Evolutionary conservation across 805 yeast genomes (phyloP).

Genomic region (Pichia nakasei): DNA sequence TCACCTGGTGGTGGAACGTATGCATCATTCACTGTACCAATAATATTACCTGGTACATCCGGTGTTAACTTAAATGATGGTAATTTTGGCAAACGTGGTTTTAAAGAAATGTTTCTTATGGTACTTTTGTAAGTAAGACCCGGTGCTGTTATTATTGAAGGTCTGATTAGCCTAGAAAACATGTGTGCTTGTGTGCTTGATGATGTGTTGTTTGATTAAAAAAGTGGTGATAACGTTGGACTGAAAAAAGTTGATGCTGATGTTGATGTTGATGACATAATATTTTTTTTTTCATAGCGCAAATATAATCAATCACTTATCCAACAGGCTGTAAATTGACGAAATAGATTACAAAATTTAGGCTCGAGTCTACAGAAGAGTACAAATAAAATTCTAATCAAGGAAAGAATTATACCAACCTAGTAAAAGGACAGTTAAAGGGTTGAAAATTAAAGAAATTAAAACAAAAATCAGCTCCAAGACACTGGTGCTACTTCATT

Average conservation of each 20-base stretch:
- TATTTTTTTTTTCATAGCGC: neutral
- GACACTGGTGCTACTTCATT: slow-evolving; percentile 22
- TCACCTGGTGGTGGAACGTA: slow-evolving; percentile 54
- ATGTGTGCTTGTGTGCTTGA: neutral
- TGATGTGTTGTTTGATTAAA: too few relatives aligned
- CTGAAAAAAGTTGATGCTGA: too few relatives aligned
- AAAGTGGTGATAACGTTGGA: too few relatives aligned
- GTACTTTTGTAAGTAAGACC: neutral
- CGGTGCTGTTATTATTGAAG: slow-evolving; percentile 1
- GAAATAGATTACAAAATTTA: too few relatives aligned
- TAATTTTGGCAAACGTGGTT: slow-evolving; percentile 16
- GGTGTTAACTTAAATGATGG: slow-evolving; percentile 44
- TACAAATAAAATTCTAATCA: too few relatives aligned
- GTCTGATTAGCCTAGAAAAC: slow-evolving; percentile 5
- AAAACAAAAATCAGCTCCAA: slow-evolving; percentile 18
- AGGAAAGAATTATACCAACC: too few relatives aligned
- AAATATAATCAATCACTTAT: too few relatives aligned
- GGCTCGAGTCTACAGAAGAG: too few relatives aligned
- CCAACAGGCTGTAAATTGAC: too few relatives aligned
- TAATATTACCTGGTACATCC: slow-evolving; percentile 84
- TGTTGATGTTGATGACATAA: neutral
- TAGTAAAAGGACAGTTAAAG: neutral
- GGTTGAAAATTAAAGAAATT: too few relatives aligned
- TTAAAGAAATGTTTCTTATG: slow-evolving; percentile 14
- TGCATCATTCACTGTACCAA: slow-evolving; percentile 93